A percentile compares a stretch with the other conserved stretches of the same genome.
Conservation (phyloP, 176 grass and related monocot species). For the Triticum urartu region DNA sequence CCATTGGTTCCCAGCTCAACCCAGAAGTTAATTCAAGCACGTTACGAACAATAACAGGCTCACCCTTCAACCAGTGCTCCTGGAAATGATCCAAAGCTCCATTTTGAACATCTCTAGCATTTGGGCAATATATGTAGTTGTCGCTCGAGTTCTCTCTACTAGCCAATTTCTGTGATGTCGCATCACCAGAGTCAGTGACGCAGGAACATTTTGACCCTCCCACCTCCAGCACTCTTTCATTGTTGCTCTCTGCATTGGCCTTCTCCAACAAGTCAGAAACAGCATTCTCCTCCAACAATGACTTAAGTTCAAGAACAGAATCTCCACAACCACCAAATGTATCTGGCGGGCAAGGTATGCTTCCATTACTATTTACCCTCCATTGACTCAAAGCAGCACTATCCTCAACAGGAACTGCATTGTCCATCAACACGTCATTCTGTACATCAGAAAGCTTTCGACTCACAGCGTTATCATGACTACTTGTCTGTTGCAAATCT, state of each 20-base stretch:
- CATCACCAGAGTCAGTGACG: constrained; percentile 15
- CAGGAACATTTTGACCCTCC: constrained; percentile 45
- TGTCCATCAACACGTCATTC: background rate
- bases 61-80: constrained; percentile 78
- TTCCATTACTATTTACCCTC: constrained; percentile 45
- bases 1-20: constrained; percentile 96
- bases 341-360: constrained; percentile 75
- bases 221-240: background rate
- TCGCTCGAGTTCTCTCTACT: constrained; percentile 53
- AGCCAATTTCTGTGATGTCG: constrained; percentile 36
- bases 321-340: constrained; percentile 62
- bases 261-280: constrained; percentile 45
- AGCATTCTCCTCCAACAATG: constrained; percentile 41
- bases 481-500: constrained; percentile 8
- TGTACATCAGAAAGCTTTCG: background rate
- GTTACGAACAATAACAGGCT: constrained; percentile 78
- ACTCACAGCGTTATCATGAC: background rate
- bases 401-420: background rate
- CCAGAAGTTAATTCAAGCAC: constrained; percentile 73
- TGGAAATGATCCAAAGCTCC: constrained; percentile 68
- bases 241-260: background rate
- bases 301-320: constrained; percentile 58
- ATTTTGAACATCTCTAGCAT: constrained; percentile 51
- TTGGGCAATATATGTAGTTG: constrained; percentile 73
- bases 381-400: constrained; percentile 23